These are phyloP conservation scores for Cylindrodendrum hubeiense DNA, from an alignment of 2,329 filamentous ascomycete species.

Conservation along the genomic window DNA sequence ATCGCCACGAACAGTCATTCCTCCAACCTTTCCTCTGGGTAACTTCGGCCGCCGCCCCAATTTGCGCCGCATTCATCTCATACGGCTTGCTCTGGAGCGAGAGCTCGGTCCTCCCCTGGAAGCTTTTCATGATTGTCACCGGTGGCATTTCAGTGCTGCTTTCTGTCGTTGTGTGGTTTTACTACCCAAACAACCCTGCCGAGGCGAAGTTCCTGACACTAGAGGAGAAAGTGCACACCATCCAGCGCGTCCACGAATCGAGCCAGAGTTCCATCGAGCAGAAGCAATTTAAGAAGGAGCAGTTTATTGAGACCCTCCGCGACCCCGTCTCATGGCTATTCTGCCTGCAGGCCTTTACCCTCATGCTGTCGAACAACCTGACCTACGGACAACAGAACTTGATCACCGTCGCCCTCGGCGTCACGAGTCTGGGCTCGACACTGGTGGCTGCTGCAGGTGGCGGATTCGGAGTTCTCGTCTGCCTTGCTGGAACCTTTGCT, in stretches of 20 bases:
- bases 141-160: constrained; percentile 51
- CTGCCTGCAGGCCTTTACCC: constrained; percentile 46
- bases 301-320: constrained; percentile 44
- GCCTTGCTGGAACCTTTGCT: constrained; percentile 47
- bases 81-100: constrained; percentile 55
- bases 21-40: constrained; percentile 51
- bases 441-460: constrained; percentile 53
- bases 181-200: constrained; percentile 54
- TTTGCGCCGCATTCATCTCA: constrained; percentile 54
- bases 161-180: constrained; percentile 50
- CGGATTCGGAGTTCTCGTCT: constrained; percentile 48
- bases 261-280: constrained; percentile 53
- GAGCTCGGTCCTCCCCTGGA: constrained; percentile 50
- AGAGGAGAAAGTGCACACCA: constrained; percentile 56
- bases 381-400: constrained; percentile 55
- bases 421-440: constrained; percentile 53
- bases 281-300: constrained; percentile 50
- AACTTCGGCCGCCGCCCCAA: constrained; percentile 49
- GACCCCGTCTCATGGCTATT: constrained; percentile 50
- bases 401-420: constrained; percentile 50
- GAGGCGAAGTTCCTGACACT: constrained; percentile 53
- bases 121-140: constrained; percentile 54
- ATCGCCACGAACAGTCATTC: constrained; percentile 48
- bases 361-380: constrained; percentile 54
- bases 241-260: constrained; percentile 47